These are phyloP conservation scores for Tripterygium wilfordii DNA, from an alignment of 177 flowering plant species.

Conservation along the genomic window DNA sequence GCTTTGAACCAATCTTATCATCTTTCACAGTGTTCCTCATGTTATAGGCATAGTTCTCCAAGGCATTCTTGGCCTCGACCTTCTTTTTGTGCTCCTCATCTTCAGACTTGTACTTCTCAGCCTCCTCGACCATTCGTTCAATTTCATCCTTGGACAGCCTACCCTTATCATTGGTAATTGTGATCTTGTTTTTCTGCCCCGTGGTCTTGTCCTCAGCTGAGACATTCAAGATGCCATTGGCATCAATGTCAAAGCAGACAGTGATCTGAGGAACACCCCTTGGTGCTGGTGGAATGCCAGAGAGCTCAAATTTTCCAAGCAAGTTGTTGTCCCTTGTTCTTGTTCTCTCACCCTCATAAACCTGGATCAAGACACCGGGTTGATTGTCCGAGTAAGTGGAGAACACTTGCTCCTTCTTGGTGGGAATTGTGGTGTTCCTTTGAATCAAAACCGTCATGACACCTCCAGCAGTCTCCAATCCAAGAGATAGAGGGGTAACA, in stretches of 20 bases:
- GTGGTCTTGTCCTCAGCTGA: constrained; percentile 68
- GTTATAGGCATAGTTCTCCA: constrained; percentile 30
- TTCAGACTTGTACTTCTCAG: constrained; percentile 28
- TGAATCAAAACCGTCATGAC: constrained; percentile 59
- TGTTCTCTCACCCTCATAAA: constrained; percentile 37
- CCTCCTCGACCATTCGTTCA: constrained; percentile 26
- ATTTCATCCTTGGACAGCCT: constrained; percentile 30
- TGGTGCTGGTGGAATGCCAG: constrained; percentile 62
- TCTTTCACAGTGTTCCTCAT: constrained; percentile 28
- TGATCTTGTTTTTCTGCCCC: constrained; percentile 62
- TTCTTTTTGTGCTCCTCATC: constrained; percentile 30
- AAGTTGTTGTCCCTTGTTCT: constrained; percentile 46
- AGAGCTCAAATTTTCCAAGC: constrained; percentile 51
- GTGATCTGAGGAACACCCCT: constrained; percentile 53
- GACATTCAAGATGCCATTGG: constrained; percentile 57
- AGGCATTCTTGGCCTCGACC: constrained; percentile 23
- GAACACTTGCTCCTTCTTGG: constrained; percentile 61
- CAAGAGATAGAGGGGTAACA: constrained; percentile 46
- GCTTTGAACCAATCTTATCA: constrained; percentile 23
- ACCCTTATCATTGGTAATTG: constrained; percentile 48
- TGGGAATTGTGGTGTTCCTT: constrained; percentile 60
- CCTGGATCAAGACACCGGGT: constrained; percentile 36
- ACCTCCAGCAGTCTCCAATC: constrained; percentile 60
- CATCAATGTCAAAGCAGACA: constrained; percentile 58
- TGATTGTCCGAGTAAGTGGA: constrained; percentile 44